Base-by-base conservation (phyloP, 805 yeast genomes). In the Zygoascus bituminiphila region DNA sequence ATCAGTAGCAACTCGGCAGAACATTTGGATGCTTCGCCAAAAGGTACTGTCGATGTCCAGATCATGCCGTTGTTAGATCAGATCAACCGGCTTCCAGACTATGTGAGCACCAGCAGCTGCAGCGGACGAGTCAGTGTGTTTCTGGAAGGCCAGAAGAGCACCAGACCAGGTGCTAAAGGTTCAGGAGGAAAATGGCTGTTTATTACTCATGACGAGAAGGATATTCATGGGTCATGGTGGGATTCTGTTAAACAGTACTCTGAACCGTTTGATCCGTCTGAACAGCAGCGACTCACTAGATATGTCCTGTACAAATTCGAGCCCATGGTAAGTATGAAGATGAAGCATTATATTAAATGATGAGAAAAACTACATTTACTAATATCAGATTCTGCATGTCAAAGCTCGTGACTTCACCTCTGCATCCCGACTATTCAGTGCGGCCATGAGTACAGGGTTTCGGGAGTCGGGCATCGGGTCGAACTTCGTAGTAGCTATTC, bases 41-140 rank as follows among this genome's bases (percentile, higher is more conserved):
- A 88, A 59, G 96, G 96, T 1, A 75, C 87, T 2, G 80, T 87
- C n/a, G 96, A 88, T 64, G 78, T 67, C 44, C 67, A 75, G 19
- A 82, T 94, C 57, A 58, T 82, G 10, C 95, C 95, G 2, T 72
- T 88, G 17, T 85, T 88, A 51, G 64, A 77, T 14, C 61, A 81
- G 14, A 82, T 88, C 56, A 88, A 88, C 58, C 55, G 73, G 2
- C 77, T 78, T 55, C 57, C 65, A 0, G 79, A 82, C 54, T 75
- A 84, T 79, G 93, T 88, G 9, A 87, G 95, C 2, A 88, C 96
- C 0, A 84, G 94, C 1, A 82, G 93, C 15, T 88, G 96, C 55
- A 85, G 95, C 0, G 96, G 96, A 2, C 70, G 96, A 58, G 82
- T 87, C 1, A 81, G 91, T 49, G 88, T 88, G 0, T 88, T 84